Percentiles rank a stretch among this genome's conserved stretches.
These are phyloP conservation scores for Peniophora sp. DNA, from an alignment of 1,284 basidiomycete genomes.

Conservation along the genomic window DNA sequence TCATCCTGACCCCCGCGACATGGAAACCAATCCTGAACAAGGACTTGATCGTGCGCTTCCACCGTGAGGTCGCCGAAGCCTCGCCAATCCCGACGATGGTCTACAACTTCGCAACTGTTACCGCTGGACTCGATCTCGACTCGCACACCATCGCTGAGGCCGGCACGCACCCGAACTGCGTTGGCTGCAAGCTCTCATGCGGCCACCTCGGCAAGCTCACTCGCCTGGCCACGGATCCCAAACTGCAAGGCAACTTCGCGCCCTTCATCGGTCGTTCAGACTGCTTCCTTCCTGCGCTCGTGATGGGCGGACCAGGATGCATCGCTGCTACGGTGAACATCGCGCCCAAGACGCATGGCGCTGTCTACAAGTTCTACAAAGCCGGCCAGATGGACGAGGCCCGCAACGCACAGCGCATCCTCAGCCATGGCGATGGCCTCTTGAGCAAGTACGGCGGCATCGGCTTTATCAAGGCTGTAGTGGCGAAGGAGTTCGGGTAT, in stretches of 20 bases:
- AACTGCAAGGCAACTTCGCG: slow-evolving; percentile 46
- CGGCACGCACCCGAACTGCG: slow-evolving; percentile 79
- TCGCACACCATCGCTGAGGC: slow-evolving; percentile 73
- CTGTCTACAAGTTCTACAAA: slow-evolving; percentile 51
- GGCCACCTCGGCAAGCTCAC: slow-evolving; percentile 81
- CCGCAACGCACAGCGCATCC: slow-evolving; percentile 57
- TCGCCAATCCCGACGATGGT: slow-evolving; percentile 84
- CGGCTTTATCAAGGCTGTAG: slow-evolving; percentile 62
- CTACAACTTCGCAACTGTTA: slow-evolving; percentile 84
- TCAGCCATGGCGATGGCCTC: slow-evolving; percentile 71
- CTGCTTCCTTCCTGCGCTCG: slow-evolving; percentile 58
- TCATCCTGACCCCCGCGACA: slow-evolving; percentile 67
- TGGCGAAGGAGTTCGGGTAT: slow-evolving; percentile 64
- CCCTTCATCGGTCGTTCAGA: slow-evolving; percentile 61
- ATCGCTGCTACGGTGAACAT: slow-evolving; percentile 77
- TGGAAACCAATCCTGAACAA: slow-evolving; percentile 59
- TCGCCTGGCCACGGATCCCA: slow-evolving; percentile 48
- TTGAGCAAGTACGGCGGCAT: slow-evolving; percentile 66
- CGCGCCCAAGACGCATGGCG: slow-evolving; percentile 64
- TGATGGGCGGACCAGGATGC: slow-evolving; percentile 60
- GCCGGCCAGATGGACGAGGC: slow-evolving; percentile 59
- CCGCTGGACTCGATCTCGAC: slow-evolving; percentile 81
- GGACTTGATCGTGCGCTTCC: slow-evolving; percentile 57
- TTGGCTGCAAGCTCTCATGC: slow-evolving; percentile 84
- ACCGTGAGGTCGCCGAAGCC: slow-evolving; percentile 69